Conservation (phyloP, 176 grass and related monocot species). For the Oropetium thomaeum region DNA sequence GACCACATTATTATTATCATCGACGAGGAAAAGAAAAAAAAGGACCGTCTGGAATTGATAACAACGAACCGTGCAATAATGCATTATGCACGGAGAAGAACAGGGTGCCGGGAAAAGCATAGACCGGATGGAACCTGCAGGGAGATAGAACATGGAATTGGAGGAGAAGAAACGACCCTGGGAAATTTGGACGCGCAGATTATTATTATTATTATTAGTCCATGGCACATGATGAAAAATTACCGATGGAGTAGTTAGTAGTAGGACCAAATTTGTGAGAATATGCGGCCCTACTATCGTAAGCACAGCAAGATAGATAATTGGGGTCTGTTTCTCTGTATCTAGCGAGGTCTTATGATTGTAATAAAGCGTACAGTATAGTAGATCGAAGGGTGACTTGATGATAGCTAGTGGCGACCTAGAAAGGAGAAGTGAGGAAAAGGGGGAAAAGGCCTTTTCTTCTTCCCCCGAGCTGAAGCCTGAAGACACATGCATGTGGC, state of each 20-base stretch:
- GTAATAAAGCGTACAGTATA: slow-evolving; percentile 38
- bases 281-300: background rate
- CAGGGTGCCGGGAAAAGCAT: slow-evolving; percentile 21
- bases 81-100: slow-evolving; percentile 10
- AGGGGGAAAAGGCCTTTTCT: slow-evolving; percentile 19
- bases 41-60: background rate
- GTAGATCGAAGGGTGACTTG: slow-evolving; percentile 18
- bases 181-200: background rate
- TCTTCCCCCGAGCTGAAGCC: slow-evolving; percentile 38
- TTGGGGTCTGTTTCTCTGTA: background rate
- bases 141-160: background rate
- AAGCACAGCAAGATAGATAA: background rate
- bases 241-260: background rate
- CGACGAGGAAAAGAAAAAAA: background rate
- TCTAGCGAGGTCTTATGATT: slow-evolving; percentile 33
- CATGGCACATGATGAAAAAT: background rate
- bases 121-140: slow-evolving; percentile 25
- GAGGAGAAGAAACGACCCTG: background rate
- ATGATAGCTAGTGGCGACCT: slow-evolving; percentile 38
- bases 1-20: slow-evolving; percentile 21
- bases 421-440: slow-evolving; percentile 42
- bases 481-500: slow-evolving; percentile 45
- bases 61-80: slow-evolving; percentile 8
- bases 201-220: too few relatives aligned
- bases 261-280: background rate